Percentiles rank a stretch among this genome's conserved stretches.
These are phyloP conservation scores for Exophiala oligosperma DNA, from an alignment of 2,329 filamentous ascomycete genomes.

Conservation along the genomic window DNA sequence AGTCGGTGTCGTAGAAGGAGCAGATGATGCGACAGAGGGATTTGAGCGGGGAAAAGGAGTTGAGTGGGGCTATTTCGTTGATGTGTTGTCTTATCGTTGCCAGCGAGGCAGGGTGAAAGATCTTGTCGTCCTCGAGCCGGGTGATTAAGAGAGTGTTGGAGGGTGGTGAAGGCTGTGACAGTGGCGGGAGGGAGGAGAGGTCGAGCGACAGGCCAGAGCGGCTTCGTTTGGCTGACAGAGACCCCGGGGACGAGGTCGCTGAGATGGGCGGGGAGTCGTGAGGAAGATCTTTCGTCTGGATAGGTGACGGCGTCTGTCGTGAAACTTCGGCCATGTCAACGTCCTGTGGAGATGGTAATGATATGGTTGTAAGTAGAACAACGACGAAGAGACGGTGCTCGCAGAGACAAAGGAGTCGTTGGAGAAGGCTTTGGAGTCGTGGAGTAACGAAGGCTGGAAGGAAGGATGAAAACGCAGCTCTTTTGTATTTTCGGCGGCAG, in stretches of 20 bases:
- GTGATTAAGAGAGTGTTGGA: conserved; percentile 54
- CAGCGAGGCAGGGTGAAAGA: conserved; percentile 49
- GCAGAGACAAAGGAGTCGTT: not conserved
- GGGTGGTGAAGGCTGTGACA: conserved; percentile 47
- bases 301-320: conserved; percentile 12
- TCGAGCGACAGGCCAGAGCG: conserved; percentile 44
- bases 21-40: conserved; percentile 53
- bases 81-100: conserved; percentile 45
- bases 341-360: not conserved
- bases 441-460: not conserved
- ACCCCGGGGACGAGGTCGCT: conserved; percentile 34
- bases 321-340: conserved; percentile 15
- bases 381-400: not conserved
- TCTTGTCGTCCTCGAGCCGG: conserved; percentile 45
- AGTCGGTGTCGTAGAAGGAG: conserved; percentile 45
- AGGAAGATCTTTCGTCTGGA: conserved; percentile 18
- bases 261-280: conserved; percentile 29
- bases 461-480: not conserved
- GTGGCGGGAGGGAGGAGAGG: conserved; percentile 45
- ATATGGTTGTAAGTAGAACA: not conserved
- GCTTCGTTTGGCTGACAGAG: conserved; percentile 24
- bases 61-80: conserved; percentile 42
- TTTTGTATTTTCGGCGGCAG: not conserved
- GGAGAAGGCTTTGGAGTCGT: not conserved
- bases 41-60: conserved; percentile 53